Evolutionary conservation across 179 eudicot species (phyloP).

Genomic region (Silene noctiflora): DNA sequence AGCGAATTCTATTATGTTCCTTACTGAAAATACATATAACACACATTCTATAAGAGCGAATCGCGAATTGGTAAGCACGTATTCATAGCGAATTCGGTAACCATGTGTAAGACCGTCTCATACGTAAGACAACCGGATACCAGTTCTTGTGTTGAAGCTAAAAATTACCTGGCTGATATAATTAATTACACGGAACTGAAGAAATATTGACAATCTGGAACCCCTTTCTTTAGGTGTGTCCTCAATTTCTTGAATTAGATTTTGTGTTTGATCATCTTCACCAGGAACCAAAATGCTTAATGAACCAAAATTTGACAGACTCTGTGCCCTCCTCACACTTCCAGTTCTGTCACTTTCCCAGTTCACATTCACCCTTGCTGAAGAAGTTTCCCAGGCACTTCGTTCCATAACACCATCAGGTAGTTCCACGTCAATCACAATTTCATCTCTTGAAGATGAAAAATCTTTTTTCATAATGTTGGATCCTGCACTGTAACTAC

Average conservation of each 20-base stretch:
- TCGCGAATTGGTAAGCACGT: no score
- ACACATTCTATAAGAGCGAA: no score
- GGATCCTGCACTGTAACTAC: slow-evolving; percentile 20
- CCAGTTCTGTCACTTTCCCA: slow-evolving; percentile 38
- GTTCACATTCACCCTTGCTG: slow-evolving; percentile 33
- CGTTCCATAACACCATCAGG: slow-evolving; percentile 26
- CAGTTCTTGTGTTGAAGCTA: not conserved
- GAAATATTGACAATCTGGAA: slow-evolving; percentile 31
- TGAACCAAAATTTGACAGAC: slow-evolving; percentile 52
- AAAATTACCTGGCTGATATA: slow-evolving; percentile 61
- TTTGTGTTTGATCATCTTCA: slow-evolving; percentile 32
- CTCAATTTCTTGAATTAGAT: slow-evolving; percentile 33
- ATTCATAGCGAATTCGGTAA: no score
- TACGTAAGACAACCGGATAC: no score
- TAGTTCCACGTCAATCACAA: slow-evolving; percentile 27
- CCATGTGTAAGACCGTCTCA: no score
- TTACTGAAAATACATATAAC: no score
- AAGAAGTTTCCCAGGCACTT: slow-evolving; percentile 31
- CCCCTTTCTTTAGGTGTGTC: slow-evolving; percentile 73
- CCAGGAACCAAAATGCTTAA: slow-evolving; percentile 45
- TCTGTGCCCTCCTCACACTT: slow-evolving; percentile 48
- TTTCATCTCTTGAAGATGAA: slow-evolving; percentile 32
- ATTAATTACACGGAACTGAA: slow-evolving; percentile 35
- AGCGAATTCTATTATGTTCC: no score
- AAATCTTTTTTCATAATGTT: slow-evolving; percentile 20